Evolutionary conservation across 2,329 filamentous ascomycete genomes (phyloP), one percentile per base, ranked within the genome.

Genomic region (Pestalotiopsis sp.): DNA sequence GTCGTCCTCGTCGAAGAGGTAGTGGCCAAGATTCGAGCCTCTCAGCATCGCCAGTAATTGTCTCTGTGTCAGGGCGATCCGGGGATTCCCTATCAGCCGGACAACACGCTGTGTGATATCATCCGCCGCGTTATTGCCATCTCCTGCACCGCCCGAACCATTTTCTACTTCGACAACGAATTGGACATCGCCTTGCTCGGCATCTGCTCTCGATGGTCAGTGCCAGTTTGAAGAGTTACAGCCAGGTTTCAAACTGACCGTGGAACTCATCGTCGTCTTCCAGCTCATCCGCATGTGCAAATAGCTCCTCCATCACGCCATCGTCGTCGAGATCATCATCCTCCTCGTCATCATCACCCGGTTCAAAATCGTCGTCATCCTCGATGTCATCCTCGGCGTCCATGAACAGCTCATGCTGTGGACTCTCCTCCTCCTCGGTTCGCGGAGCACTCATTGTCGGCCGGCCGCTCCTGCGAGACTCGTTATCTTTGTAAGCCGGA

Each of bases 41-140:
- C 78, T 79, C 38, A 86, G 76, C 36, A 83, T 74, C 61, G 81
- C 78, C 59, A 84, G 66, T 1, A 86, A 72, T 67, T 85, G 82
- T n/a, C 79, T 62, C 79, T 81, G 59, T 12, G 75, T 74, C 31
- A 76, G 66, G 20, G 75, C 52, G 12, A 74, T 61, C 7, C 59
- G 59, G 13, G 59, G 59, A 27, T 61, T 61, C n/a, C 59, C 59
- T 61, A 61, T 61, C 59, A 61, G 17, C 13, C 59, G 59, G 13
- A 61, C 36, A 9, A 39, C 31, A 3, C 59, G 59, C 31, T 61
- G 59, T 23, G 59, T 20, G 11, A 39, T 39, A n/a, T 61, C 7
- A 74, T 64, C 36, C 72, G 71, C 27, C 71, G 69, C 64, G 73
- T 71, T 36, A 72, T 69, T 38, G 71, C 68, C 2, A 4, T 17